phyloP scores from a whole-genome alignment of 2,329 filamentous ascomycete species.

The Calonectria ilicicola region DNA sequence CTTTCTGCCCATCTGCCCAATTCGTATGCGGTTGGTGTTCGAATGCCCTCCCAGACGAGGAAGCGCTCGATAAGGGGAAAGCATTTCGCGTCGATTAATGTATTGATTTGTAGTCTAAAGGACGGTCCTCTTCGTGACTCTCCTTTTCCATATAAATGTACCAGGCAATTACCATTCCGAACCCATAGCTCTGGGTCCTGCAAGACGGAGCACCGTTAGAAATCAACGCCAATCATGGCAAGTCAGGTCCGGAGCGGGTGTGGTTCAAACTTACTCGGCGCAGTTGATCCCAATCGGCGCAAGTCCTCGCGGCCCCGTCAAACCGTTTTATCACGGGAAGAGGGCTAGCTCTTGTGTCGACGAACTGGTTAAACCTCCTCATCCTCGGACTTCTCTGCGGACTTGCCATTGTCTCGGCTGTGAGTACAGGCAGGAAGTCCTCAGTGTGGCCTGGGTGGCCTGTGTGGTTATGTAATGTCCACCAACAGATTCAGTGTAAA shows the following conservation, averaged over 20 bases:
- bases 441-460: background rate
- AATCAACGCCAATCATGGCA: background rate
- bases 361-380: conserved; percentile 42
- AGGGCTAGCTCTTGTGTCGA: conserved; percentile 40
- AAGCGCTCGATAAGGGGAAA: conserved; percentile 69
- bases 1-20: conserved; percentile 48
- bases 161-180: conserved; percentile 74
- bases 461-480: conserved; percentile 12
- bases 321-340: conserved; percentile 56
- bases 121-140: conserved; percentile 75
- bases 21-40: conserved; percentile 41
- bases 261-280: conserved; percentile 54
- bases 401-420: conserved; percentile 18
- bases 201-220: background rate
- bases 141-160: conserved; percentile 76
- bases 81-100: conserved; percentile 69
- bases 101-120: conserved; percentile 72
- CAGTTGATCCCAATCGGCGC: conserved; percentile 59
- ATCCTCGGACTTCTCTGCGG: conserved; percentile 30
- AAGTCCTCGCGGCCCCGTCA: conserved; percentile 61
- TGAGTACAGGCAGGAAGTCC: background rate
- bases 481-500: conserved; percentile 5
- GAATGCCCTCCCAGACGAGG: conserved; percentile 49
- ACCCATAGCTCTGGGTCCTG: conserved; percentile 81
- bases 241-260: background rate